These are phyloP conservation scores for Hyaloscypha finlandica DNA, from an alignment of 495 filamentous ascomycete genomes.

Conservation along the genomic window DNA sequence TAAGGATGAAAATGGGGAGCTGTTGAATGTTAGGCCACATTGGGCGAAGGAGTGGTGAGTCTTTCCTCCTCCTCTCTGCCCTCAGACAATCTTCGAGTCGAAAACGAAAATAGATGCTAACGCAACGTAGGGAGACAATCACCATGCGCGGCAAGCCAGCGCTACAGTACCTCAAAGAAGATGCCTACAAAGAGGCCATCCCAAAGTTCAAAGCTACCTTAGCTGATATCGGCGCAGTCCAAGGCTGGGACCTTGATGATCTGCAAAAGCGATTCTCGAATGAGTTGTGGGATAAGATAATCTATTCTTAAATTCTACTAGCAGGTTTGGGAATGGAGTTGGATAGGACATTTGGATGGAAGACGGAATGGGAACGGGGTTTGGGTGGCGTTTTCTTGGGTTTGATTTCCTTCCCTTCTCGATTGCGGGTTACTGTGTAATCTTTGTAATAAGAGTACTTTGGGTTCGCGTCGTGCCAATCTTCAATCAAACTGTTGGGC, in stretches of 20 bases:
- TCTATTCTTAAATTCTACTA: slow-evolving; percentile 18
- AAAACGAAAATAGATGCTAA: background rate
- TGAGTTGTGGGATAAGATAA: slow-evolving; percentile 40
- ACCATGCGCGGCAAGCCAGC: slow-evolving; percentile 35
- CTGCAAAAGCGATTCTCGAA: slow-evolving; percentile 45
- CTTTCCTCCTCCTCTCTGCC: background rate
- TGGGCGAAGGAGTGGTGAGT: slow-evolving; percentile 58
- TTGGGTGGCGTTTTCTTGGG: background rate
- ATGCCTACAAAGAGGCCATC: slow-evolving; percentile 48
- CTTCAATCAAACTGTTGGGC: too few relatives aligned
- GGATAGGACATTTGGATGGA: background rate
- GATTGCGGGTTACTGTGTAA: background rate
- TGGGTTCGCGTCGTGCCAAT: too few relatives aligned
- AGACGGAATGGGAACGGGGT: background rate
- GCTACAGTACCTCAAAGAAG: slow-evolving; percentile 42
- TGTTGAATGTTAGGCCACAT: slow-evolving; percentile 48
- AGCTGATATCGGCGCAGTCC: slow-evolving; percentile 43
- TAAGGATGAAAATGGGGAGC: slow-evolving; percentile 33
- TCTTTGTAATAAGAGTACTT: too few relatives aligned
- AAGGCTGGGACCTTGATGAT: slow-evolving; percentile 51
- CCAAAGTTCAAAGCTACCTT: slow-evolving; percentile 42
- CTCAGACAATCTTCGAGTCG: background rate
- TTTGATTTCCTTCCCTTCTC: background rate
- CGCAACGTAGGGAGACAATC: slow-evolving; percentile 29
- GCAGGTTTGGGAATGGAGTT: background rate